Percentiles rank a stretch among this genome's conserved stretches.
Evolutionary conservation across 2,329 filamentous ascomycete species (phyloP).

Genomic region (Beauveria bassiana): DNA sequence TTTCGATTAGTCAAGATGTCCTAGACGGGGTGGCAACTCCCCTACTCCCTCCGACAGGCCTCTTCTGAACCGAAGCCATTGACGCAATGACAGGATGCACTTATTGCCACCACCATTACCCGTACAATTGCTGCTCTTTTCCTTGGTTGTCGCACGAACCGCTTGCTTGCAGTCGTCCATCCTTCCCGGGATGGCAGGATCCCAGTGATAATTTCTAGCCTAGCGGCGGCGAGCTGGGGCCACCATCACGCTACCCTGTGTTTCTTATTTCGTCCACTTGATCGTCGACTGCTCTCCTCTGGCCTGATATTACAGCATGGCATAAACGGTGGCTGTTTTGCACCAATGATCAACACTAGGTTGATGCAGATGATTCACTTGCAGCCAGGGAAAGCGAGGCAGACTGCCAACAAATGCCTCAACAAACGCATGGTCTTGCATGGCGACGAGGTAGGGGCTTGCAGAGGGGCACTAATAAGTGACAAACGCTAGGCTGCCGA

Average conservation of each 20-base stretch:
- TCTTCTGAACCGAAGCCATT: neutral
- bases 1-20: too few relatives aligned
- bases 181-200: neutral
- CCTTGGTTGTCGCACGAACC: neutral
- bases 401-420: conserved; percentile 5
- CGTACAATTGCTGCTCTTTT: neutral
- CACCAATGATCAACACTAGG: neutral
- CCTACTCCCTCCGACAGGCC: neutral
- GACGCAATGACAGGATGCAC: conserved; percentile 2
- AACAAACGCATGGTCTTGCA: neutral
- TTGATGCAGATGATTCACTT: neutral
- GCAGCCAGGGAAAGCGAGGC: neutral
- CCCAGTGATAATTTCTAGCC: neutral
- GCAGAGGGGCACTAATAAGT: neutral
- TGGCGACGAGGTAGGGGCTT: neutral
- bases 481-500: conserved; percentile 1
- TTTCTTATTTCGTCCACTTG: conserved; percentile 1
- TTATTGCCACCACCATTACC: neutral
- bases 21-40: too few relatives aligned
- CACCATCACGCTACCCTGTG: neutral
- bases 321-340: neutral
- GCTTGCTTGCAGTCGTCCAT: neutral
- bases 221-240: neutral
- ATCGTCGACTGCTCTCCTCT: neutral
- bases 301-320: neutral